A percentile compares a stretch with the other conserved stretches of the same genome.
phyloP scores from a whole-genome alignment of 768 basidiomycete genomes.

The Agaricus sinodeliciosus region DNA sequence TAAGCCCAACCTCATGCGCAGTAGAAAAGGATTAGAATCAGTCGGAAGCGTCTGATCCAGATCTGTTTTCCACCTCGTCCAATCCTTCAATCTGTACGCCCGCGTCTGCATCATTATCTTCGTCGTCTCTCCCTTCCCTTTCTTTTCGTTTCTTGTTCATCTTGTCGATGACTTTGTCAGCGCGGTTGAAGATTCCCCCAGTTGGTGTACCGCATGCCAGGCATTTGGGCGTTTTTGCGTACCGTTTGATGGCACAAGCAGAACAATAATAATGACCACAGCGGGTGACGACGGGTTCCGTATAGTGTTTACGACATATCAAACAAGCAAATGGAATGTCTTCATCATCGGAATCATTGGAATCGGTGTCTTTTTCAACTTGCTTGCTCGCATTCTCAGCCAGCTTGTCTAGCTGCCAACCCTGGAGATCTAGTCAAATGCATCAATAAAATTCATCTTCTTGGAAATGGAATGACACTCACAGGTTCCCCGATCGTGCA shows the following conservation, averaged over 20 bases:
- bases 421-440: constrained; percentile 67
- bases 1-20: neutral
- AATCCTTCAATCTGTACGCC: constrained; percentile 60
- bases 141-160: constrained; percentile 66
- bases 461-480: constrained; percentile 24
- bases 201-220: constrained; percentile 91
- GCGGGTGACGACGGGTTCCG: constrained; percentile 90
- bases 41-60: constrained; percentile 29
- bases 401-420: constrained; percentile 97
- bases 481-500: constrained; percentile 97
- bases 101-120: constrained; percentile 29
- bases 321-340: constrained; percentile 98
- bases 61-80: constrained; percentile 25
- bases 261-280: constrained; percentile 98
- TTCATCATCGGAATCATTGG: constrained; percentile 66
- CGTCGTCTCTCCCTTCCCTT: constrained; percentile 45
- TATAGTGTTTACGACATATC: constrained; percentile 91
- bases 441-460: constrained; percentile 5
- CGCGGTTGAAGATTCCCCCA: constrained; percentile 94
- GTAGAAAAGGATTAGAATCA: constrained; percentile 1
- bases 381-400: constrained; percentile 69
- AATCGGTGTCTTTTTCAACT: constrained; percentile 54
- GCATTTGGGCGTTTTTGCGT: constrained; percentile 91
- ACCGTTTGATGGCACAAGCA: constrained; percentile 92
- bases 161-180: constrained; percentile 88